A percentile compares a stretch with the other conserved stretches of the same genome.
Evolutionary conservation across 805 yeast species (phyloP).

Genomic region (Nakazawaea ishiwadae): DNA sequence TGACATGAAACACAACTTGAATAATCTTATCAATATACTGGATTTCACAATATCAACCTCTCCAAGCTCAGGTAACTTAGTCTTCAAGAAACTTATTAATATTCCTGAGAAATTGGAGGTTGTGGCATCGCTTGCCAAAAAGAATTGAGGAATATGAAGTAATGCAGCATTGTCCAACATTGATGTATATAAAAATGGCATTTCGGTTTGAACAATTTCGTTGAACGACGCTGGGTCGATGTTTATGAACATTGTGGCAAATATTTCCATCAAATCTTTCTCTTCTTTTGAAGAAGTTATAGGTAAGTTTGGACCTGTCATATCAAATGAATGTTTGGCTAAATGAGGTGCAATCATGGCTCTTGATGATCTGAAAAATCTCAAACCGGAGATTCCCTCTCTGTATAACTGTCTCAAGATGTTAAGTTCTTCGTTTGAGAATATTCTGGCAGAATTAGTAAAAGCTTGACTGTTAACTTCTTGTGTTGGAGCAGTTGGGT

Average conservation of each 20-base stretch:
- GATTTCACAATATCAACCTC: conserved; percentile 72
- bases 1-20: conserved; percentile 93
- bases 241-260: conserved; percentile 90
- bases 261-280: conserved; percentile 90
- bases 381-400: conserved; percentile 78
- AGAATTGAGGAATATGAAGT: conserved; percentile 88
- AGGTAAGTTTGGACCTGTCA: conserved; percentile 78
- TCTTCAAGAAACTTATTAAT: conserved; percentile 67
- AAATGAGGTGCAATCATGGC: conserved; percentile 35
- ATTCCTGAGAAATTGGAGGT: conserved; percentile 89
- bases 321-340: conserved; percentile 43
- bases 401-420: conserved; percentile 73
- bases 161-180: conserved; percentile 82
- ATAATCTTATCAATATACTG: conserved; percentile 76
- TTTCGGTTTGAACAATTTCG: conserved; percentile 80
- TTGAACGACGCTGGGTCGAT: conserved; percentile 94
- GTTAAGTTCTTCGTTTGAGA: conserved; percentile 75
- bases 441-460: conserved; percentile 84
- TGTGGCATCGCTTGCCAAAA: conserved; percentile 90
- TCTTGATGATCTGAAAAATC: conserved; percentile 61
- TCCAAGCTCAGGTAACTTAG: conserved; percentile 74
- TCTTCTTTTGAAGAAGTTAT: conserved; percentile 89
- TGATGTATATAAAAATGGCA: conserved; percentile 70
- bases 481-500: conserved; percentile 66
- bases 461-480: conserved; percentile 56